Percentiles rank a stretch among this genome's conserved stretches.
These are phyloP conservation scores for Penicillium sclerotigenum DNA, from an alignment of 2,329 filamentous ascomycete genomes.

Conservation along the genomic window DNA sequence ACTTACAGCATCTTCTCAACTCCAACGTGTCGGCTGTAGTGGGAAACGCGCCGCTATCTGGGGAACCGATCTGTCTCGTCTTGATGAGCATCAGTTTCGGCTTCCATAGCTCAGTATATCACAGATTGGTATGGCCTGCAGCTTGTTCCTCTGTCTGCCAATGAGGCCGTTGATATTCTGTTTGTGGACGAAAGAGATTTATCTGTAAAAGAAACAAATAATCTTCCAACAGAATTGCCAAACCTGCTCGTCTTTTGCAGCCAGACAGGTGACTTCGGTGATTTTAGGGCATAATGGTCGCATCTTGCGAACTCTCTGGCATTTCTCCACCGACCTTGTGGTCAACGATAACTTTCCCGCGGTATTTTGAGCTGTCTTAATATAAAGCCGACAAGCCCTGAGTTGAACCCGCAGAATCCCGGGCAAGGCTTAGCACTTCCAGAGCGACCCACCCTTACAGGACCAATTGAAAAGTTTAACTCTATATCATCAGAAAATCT, in stretches of 20 bases:
- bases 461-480: not conserved
- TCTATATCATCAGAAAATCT: not conserved
- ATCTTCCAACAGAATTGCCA: not conserved
- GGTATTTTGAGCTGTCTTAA: not conserved
- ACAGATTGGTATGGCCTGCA: conserved; percentile 34
- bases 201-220: not conserved
- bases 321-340: conserved; percentile 29
- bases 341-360: conserved; percentile 34
- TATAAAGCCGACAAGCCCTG: not conserved
- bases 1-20: not conserved
- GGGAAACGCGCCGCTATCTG: conserved; percentile 2
- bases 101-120: conserved; percentile 25
- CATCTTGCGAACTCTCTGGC: not conserved
- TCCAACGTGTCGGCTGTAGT: not conserved
- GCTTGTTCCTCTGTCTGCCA: conserved; percentile 25
- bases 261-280: not conserved
- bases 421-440: not conserved
- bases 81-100: conserved; percentile 17
- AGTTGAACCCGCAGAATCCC: not conserved
- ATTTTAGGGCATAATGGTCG: not conserved
- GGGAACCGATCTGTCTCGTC: not conserved
- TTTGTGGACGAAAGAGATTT: not conserved
- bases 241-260: not conserved
- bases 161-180: conserved; percentile 2
- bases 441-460: conserved; percentile 28